phyloP scores from a whole-genome alignment of 2,329 filamentous ascomycete genomes.

The Penicillium nordicum region DNA sequence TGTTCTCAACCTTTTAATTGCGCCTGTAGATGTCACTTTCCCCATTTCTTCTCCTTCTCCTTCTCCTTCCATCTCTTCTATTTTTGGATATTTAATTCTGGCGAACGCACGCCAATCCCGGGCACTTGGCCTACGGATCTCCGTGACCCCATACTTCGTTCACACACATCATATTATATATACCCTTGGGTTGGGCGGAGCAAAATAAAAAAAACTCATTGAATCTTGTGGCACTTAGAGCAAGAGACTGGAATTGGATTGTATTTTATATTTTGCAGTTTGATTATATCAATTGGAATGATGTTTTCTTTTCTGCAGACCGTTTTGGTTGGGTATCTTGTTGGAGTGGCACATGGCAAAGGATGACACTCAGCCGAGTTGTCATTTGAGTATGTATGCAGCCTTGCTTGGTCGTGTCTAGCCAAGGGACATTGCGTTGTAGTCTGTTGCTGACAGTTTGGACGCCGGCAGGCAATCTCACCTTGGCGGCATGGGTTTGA shows the following conservation, averaged over 20 bases:
- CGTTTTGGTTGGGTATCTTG: background rate
- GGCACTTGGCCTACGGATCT: background rate
- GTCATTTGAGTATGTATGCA: background rate
- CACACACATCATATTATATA: conserved; percentile 20
- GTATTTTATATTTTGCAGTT: conserved; percentile 19
- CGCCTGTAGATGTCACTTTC: conserved; percentile 19
- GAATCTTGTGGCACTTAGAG: conserved; percentile 21
- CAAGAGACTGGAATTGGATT: conserved; percentile 21
- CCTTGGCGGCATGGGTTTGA: background rate
- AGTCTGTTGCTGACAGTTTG: background rate
- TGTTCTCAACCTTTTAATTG: conserved; percentile 3
- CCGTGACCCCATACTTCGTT: conserved; percentile 8
- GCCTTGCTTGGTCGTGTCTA: background rate
- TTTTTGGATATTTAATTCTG: conserved; percentile 12
- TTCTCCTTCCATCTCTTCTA: conserved; percentile 1
- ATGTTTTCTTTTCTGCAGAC: conserved; percentile 6
- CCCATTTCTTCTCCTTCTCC: conserved; percentile 4
- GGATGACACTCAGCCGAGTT: background rate
- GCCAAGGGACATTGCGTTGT: background rate
- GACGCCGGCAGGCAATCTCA: background rate
- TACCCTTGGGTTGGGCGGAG: conserved; percentile 28
- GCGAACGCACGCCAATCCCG: background rate
- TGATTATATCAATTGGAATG: conserved; percentile 8
- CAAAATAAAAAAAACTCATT: conserved; percentile 17
- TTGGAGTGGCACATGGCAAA: background rate